Conservation (phyloP, 352 stramenopile genomes). For the Pythium plurisporium region DNA sequence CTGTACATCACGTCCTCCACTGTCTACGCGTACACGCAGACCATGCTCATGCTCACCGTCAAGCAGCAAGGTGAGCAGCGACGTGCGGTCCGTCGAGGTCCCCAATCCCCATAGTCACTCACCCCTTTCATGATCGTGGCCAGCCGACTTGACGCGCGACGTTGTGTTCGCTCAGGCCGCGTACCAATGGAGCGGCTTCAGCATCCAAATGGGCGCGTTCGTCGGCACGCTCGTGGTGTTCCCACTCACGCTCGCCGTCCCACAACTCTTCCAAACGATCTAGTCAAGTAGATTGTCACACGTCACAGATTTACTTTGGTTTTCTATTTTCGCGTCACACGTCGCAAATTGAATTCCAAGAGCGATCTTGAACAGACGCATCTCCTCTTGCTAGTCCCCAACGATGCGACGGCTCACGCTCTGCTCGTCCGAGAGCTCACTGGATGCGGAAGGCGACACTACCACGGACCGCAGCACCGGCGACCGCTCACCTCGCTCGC, state of each 20-base stretch:
- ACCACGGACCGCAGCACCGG: background rate
- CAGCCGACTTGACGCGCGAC: constrained; percentile 10
- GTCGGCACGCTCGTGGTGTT: constrained; percentile 60
- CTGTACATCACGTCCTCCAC: constrained; percentile 47
- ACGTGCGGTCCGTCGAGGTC: too few species aligned
- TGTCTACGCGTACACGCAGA: constrained; percentile 69
- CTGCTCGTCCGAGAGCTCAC: background rate
- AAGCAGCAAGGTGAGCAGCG: constrained; percentile 43
- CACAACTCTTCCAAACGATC: constrained; percentile 15
- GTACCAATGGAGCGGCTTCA: constrained; percentile 68
- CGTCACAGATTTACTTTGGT: constrained; percentile 10
- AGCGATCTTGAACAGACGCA: background rate
- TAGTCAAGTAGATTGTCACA: background rate
- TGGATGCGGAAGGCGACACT: too few species aligned
- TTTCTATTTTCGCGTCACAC: constrained; percentile 9
- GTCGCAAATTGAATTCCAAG: background rate
- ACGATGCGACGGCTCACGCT: background rate
- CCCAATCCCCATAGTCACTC: constrained; percentile 5
- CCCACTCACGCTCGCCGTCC: constrained; percentile 27
- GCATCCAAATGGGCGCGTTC: constrained; percentile 61
- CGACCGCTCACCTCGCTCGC: background rate
- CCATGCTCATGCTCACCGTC: constrained; percentile 64
- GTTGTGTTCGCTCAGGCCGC: constrained; percentile 32
- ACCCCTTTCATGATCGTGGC: background rate
- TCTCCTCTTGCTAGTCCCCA: background rate